Percentiles rank a stretch among this genome's conserved stretches.
phyloP scores from a whole-genome alignment of 768 basidiomycete genomes.

The Lactarius trivialis region DNA sequence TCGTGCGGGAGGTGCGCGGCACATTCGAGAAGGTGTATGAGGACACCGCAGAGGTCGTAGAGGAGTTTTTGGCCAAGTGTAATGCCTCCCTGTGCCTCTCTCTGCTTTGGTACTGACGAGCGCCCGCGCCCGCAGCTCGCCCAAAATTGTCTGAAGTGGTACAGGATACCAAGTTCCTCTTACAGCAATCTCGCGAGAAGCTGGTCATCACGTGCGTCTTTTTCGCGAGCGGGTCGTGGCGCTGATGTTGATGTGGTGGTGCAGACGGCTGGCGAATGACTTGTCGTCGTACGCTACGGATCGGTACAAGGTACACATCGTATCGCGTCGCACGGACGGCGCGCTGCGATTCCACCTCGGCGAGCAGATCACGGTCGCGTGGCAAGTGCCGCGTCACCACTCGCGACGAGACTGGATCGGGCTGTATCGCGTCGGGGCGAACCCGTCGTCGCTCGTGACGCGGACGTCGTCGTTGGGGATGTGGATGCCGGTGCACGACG shows the following conservation, averaged over 20 bases:
- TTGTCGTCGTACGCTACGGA: slow-evolving; percentile 71
- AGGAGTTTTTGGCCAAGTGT: slow-evolving; percentile 92
- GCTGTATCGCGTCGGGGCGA: slow-evolving; percentile 83
- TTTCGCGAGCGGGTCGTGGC: not conserved
- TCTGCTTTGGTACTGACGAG: not conserved
- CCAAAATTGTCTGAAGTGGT: slow-evolving; percentile 86
- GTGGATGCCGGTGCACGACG: slow-evolving; percentile 88
- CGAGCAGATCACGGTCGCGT: slow-evolving; percentile 78
- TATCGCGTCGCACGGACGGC: slow-evolving; percentile 48
- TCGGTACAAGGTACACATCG: slow-evolving; percentile 66
- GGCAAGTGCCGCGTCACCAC: slow-evolving; percentile 82
- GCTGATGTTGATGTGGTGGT: slow-evolving; percentile 4
- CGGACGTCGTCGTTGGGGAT: slow-evolving; percentile 78
- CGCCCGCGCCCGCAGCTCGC: too few relatives aligned
- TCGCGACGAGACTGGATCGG: slow-evolving; percentile 96
- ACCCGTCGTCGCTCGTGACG: slow-evolving; percentile 77
- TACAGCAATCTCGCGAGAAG: slow-evolving; percentile 86
- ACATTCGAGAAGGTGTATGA: slow-evolving; percentile 95
- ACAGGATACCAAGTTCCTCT: slow-evolving; percentile 84
- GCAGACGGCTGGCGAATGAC: slow-evolving; percentile 74
- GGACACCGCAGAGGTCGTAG: slow-evolving; percentile 86
- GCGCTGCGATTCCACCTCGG: slow-evolving; percentile 76
- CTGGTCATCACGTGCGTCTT: slow-evolving; percentile 81
- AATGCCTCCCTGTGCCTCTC: slow-evolving; percentile 28
- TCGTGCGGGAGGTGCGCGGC: slow-evolving; percentile 87